Evolutionary conservation across 225 moss, liverwort and hornwort genomes (phyloP), one percentile per base, ranked within the genome.

Genomic region (Physcomitrium patens): DNA sequence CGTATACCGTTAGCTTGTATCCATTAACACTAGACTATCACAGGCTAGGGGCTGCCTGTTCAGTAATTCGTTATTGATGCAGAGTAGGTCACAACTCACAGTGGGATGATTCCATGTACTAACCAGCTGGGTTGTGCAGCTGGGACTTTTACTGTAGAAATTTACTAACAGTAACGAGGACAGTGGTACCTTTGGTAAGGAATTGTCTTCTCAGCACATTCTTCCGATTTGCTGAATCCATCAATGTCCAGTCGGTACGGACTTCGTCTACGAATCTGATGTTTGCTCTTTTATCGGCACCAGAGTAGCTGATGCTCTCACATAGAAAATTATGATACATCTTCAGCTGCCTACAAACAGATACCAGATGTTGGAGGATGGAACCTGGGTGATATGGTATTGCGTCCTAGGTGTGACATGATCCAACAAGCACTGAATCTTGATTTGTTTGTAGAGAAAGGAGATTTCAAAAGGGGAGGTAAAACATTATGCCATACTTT

Each of bases 211-310:
- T 37, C 31, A 37, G 31, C 18, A 54, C 70, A 61, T 61, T 61
- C 60, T 44, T 18, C 31, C 15, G 52, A 47, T 61, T 68, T 44
- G 43, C 60, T 69, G 62, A 52, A 69, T 53, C 68, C 31, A 37
- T 37, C 31, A 61, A 31, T 65, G 57, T 66, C 60, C 67, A 65
- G 78, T 78, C 72, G 78, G 78, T 72, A 72, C 65, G 67, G 50
- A 15, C 67, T 65, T 57, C 31, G 58, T 58, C 42, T 65, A 51
- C 51, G 57, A 41, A 54, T 28, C 64, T 31, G 55, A 46, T 63
- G 44, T 65, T 44, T 14, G 49, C 42, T 18, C 49, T 52, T n/a
- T 28, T n/a, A n/a, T 71, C n/a, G 48, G 27, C 70, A 10, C 63
- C 63, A 48, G 49, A 67, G 43, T 37, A 18, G 68, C 69, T 50